A percentile compares a stretch with the other conserved stretches of the same genome.
phyloP scores from a whole-genome alignment of 495 filamentous ascomycete species.

The Lasiosphaeria miniovina region DNA sequence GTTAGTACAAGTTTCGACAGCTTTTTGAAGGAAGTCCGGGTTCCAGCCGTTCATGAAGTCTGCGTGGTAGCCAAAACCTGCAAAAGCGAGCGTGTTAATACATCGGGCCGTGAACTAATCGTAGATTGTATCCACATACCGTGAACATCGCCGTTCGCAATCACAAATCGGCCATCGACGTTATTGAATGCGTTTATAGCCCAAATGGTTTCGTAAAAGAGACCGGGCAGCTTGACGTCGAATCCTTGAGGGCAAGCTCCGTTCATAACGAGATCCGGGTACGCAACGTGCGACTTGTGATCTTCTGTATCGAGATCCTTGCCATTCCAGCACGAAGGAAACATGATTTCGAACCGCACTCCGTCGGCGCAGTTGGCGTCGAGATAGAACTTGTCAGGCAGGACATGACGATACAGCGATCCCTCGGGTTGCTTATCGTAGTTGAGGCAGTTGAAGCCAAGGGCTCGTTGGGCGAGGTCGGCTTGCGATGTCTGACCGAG shows the following conservation, averaged over 20 bases:
- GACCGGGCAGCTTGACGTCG: conserved; percentile 63
- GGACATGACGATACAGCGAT: conserved; percentile 69
- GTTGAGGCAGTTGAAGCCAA: conserved; percentile 92
- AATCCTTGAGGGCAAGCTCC: conserved; percentile 75
- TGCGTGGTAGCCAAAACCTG: conserved; percentile 76
- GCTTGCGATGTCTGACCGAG: conserved; percentile 57
- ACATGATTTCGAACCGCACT: conserved; percentile 78
- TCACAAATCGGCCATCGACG: conserved; percentile 67
- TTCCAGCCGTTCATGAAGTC: conserved; percentile 89
- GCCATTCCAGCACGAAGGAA: conserved; percentile 91
- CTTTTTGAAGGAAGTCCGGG: conserved; percentile 52
- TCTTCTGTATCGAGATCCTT: conserved; percentile 56
- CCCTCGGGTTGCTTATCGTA: conserved; percentile 61
- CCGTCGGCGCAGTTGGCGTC: conserved; percentile 75
- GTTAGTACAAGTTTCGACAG: conserved; percentile 57
- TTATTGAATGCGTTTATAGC: conserved; percentile 67
- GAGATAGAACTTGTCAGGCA: conserved; percentile 76
- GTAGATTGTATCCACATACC: conserved; percentile 38
- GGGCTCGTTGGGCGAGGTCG: conserved; percentile 70
- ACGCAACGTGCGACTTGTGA: conserved; percentile 73
- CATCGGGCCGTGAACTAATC: not conserved
- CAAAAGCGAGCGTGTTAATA: conserved; percentile 12
- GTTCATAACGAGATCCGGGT: conserved; percentile 68
- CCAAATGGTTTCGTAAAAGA: conserved; percentile 91
- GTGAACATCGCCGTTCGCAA: conserved; percentile 78